Percentiles rank a stretch among this genome's conserved stretches.
Evolutionary conservation across 1,284 basidiomycete genomes (phyloP).

Genomic region (Ustilago loliicola): DNA sequence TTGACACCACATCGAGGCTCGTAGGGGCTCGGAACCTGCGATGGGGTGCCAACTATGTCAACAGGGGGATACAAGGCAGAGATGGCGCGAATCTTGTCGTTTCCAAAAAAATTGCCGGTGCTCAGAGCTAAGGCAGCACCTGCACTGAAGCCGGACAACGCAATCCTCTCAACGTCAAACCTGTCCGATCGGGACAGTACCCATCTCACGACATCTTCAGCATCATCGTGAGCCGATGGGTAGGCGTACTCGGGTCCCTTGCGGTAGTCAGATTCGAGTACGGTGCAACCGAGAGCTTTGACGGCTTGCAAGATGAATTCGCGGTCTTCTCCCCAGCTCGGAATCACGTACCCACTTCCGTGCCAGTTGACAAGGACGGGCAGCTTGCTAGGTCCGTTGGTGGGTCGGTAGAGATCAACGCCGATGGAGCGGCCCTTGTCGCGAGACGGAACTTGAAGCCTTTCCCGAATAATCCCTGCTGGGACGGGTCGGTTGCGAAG

Average conservation of each 20-base stretch:
- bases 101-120: slow-evolving; percentile 31
- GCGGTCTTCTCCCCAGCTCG: slow-evolving; percentile 47
- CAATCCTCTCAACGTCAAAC: slow-evolving; percentile 41
- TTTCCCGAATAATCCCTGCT: slow-evolving; percentile 20
- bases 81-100: slow-evolving; percentile 47
- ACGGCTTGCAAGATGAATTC: slow-evolving; percentile 34
- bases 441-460: slow-evolving; percentile 34
- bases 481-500: slow-evolving; percentile 31
- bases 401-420: slow-evolving; percentile 43
- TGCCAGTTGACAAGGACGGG: slow-evolving; percentile 46
- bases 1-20: slow-evolving; percentile 39
- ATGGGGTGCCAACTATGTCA: slow-evolving; percentile 14
- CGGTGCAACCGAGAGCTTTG: slow-evolving; percentile 29
- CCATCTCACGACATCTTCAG: slow-evolving; percentile 53
- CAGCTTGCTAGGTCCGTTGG: slow-evolving; percentile 22
- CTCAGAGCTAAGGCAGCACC: slow-evolving; percentile 60
- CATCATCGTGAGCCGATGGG: slow-evolving; percentile 53
- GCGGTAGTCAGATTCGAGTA: slow-evolving; percentile 60
- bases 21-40: slow-evolving; percentile 7
- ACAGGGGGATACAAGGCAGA: slow-evolving; percentile 50
- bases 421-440: slow-evolving; percentile 40
- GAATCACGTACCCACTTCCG: slow-evolving; percentile 44
- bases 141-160: slow-evolving; percentile 61
- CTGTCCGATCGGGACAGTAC: slow-evolving; percentile 42
- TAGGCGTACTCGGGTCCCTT: slow-evolving; percentile 64